These are phyloP conservation scores for Exophiala spinifera DNA, from an alignment of 2,329 filamentous ascomycete genomes.

Conservation along the genomic window DNA sequence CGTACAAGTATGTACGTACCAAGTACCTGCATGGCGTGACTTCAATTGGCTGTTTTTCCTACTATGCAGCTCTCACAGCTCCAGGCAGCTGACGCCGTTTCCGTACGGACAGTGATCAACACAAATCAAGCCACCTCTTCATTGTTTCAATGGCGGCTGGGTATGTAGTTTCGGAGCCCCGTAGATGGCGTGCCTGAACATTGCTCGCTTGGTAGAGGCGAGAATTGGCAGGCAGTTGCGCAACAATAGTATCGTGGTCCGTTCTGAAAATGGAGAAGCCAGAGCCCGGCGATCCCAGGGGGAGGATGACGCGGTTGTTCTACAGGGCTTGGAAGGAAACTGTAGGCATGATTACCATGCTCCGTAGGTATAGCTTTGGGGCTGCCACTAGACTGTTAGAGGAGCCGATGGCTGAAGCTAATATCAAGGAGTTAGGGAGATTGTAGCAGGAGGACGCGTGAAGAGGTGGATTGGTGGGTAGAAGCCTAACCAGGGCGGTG, in stretches of 20 bases:
- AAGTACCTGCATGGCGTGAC: neutral
- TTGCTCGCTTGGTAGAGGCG: slow-evolving; percentile 1
- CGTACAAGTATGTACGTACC: too few relatives aligned
- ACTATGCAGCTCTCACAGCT: neutral
- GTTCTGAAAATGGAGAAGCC: slow-evolving; percentile 1
- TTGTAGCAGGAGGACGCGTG: too few relatives aligned
- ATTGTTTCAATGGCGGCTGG: neutral
- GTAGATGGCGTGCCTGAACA: neutral
- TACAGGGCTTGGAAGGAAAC: neutral
- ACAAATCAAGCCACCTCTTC: neutral
- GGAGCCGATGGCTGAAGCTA: neutral
- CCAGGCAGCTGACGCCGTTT: neutral
- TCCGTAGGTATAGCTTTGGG: neutral
- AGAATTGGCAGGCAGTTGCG: neutral
- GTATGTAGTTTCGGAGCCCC: neutral
- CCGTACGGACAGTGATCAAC: neutral
- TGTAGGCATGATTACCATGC: neutral
- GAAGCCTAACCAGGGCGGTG: too few relatives aligned
- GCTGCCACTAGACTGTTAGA: neutral
- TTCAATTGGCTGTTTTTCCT: neutral
- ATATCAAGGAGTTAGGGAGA: neutral
- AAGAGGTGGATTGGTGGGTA: too few relatives aligned
- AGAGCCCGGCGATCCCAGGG: neutral
- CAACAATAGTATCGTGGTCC: neutral
- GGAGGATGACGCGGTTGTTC: slow-evolving; percentile 3